These are phyloP conservation scores for Xylaria flabelliformis DNA, from an alignment of 495 filamentous ascomycete species.

Conservation along the genomic window DNA sequence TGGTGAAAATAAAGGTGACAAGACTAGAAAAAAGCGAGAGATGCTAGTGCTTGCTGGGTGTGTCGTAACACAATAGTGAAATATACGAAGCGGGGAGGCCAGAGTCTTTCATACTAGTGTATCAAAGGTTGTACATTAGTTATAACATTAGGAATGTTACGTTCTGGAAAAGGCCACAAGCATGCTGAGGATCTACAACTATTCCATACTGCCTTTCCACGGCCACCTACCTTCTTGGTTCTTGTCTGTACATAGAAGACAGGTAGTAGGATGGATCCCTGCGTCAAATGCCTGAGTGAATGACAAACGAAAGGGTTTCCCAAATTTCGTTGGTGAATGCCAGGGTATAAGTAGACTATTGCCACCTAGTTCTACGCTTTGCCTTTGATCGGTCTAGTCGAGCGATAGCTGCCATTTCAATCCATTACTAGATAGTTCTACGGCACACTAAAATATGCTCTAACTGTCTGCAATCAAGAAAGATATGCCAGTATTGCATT, in stretches of 20 bases:
- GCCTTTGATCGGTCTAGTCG: slow-evolving; percentile 7
- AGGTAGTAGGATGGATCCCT: neutral
- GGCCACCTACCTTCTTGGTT: neutral
- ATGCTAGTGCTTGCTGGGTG: neutral
- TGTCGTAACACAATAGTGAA: neutral
- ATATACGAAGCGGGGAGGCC: neutral
- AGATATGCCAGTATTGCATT: neutral
- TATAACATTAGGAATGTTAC: neutral
- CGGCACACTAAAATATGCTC: neutral
- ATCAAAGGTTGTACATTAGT: neutral
- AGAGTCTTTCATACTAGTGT: neutral
- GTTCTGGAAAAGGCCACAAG: neutral
- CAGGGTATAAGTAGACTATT: neutral
- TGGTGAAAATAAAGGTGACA: neutral
- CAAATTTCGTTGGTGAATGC: slow-evolving; percentile 5
- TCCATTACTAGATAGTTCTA: neutral
- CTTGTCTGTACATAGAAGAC: neutral
- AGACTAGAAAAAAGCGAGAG: neutral
- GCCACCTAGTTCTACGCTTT: slow-evolving; percentile 7
- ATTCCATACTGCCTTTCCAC: neutral
- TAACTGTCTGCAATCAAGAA: neutral
- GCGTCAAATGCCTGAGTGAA: neutral
- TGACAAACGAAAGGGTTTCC: neutral
- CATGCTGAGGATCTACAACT: neutral
- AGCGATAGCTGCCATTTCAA: neutral